These are phyloP conservation scores for Colletotrichum sansevieriae DNA, from an alignment of 2,329 filamentous ascomycete genomes.

Conservation along the genomic window DNA sequence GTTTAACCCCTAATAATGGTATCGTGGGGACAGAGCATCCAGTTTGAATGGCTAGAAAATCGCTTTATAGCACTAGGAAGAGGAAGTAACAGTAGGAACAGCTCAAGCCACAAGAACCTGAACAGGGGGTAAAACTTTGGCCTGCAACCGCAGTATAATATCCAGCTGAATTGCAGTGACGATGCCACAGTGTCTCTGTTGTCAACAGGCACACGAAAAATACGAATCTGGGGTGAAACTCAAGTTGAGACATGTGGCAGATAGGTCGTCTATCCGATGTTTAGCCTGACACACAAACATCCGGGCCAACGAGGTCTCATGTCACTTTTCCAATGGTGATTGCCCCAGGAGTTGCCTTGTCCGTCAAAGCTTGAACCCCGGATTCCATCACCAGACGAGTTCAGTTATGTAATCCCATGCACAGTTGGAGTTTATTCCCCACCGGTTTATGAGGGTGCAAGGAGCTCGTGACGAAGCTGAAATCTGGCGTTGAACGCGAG, in stretches of 20 bases:
- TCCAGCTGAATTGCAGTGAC: background rate
- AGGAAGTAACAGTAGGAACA: no score
- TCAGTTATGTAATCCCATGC: slow-evolving; percentile 31
- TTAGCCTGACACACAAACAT: slow-evolving; percentile 9
- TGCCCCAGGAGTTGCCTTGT: slow-evolving; percentile 30
- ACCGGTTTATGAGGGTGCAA: slow-evolving; percentile 29
- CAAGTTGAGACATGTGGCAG: slow-evolving; percentile 16
- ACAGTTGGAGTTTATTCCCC: slow-evolving; percentile 29
- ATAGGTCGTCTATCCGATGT: slow-evolving; percentile 20
- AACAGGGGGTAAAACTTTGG: no score
- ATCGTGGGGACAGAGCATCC: no score
- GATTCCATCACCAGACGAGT: slow-evolving; percentile 28
- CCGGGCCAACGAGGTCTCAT: background rate
- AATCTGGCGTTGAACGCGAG: background rate
- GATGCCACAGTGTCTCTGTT: background rate
- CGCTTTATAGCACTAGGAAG: no score
- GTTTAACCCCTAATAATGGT: no score
- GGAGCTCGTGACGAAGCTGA: background rate
- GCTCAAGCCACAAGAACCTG: no score
- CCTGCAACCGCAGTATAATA: no score
- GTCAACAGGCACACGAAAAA: background rate
- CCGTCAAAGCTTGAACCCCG: slow-evolving; percentile 36
- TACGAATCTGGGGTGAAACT: slow-evolving; percentile 3
- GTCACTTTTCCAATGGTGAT: background rate
- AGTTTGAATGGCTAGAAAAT: no score